phyloP scores from a whole-genome alignment of 257 asterid species.

The Fraxinus quadrangulata region DNA sequence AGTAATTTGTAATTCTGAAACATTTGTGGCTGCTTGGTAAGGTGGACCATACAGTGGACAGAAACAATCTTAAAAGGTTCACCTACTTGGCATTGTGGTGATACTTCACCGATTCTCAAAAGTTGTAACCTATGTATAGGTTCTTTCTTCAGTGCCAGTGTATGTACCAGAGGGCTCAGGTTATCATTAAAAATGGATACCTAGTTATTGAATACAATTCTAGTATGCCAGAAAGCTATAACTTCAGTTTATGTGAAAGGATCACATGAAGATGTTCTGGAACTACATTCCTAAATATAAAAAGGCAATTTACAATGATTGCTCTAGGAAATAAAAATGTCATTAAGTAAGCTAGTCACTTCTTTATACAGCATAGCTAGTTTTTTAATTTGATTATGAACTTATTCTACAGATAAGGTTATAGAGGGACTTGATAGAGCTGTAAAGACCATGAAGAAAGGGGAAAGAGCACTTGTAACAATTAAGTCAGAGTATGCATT shows the following conservation, averaged over 20 bases:
- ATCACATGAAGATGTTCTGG: not conserved
- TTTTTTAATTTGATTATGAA: not conserved
- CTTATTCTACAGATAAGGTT: constrained; percentile 43
- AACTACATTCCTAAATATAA: not conserved
- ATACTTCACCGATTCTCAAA: not conserved
- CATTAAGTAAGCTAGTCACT: not conserved
- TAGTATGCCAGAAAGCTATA: not conserved
- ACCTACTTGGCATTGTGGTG: not conserved
- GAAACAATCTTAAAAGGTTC: not conserved
- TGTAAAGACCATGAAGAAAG: constrained; percentile 59
- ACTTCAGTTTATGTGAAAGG: not conserved
- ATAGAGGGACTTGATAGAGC: constrained; percentile 60
- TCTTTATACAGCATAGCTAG: not conserved
- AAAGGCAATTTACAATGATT: not conserved
- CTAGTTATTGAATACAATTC: not conserved
- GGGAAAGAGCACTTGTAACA: constrained; percentile 45
- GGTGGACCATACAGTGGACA: not conserved
- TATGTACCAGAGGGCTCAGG: not conserved
- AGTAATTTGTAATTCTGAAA: not conserved
- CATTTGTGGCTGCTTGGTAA: not conserved
- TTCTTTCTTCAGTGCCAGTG: not conserved
- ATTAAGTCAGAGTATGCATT: constrained; percentile 59
- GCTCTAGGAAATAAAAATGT: not conserved
- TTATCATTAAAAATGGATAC: not conserved
- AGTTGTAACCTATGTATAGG: not conserved